Conservation (phyloP, 169 alveolate species). For the Eimeria praecox region DNA sequence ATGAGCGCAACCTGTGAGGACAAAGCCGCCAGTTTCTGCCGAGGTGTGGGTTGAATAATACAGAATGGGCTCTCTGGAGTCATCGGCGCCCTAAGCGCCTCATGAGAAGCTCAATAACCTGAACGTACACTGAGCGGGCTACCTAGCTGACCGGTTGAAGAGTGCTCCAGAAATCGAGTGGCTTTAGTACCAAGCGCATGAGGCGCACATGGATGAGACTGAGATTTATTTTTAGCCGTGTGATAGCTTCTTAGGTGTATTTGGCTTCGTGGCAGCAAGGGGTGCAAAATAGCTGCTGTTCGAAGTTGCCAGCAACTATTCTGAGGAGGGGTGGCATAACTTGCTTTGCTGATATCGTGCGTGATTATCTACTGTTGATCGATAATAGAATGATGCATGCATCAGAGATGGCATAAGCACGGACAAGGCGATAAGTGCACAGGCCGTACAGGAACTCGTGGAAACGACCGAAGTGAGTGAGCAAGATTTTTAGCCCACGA, state of each 20-base stretch:
- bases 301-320: neutral
- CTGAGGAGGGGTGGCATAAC: neutral
- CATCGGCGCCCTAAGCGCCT: too few species aligned
- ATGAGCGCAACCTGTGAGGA: neutral
- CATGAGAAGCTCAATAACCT: neutral
- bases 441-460: too few species aligned
- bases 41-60: too few species aligned
- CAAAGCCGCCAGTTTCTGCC: neutral
- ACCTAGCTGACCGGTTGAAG: neutral
- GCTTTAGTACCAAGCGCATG: neutral
- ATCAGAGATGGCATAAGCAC: too few species aligned
- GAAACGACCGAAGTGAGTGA: too few species aligned
- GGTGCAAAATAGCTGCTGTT: neutral
- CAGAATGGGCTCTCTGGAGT: neutral
- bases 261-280: neutral
- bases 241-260: neutral
- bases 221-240: neutral
- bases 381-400: too few species aligned
- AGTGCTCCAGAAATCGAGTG: neutral
- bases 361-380: neutral
- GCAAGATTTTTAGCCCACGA: too few species aligned
- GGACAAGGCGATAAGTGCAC: too few species aligned
- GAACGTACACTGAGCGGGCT: neutral
- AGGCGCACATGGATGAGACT: neutral
- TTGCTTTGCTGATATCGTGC: neutral